Base-by-base conservation (phyloP, 2,329 filamentous ascomycete genomes). In the Phymatotrichopsis omnivora region DNA sequence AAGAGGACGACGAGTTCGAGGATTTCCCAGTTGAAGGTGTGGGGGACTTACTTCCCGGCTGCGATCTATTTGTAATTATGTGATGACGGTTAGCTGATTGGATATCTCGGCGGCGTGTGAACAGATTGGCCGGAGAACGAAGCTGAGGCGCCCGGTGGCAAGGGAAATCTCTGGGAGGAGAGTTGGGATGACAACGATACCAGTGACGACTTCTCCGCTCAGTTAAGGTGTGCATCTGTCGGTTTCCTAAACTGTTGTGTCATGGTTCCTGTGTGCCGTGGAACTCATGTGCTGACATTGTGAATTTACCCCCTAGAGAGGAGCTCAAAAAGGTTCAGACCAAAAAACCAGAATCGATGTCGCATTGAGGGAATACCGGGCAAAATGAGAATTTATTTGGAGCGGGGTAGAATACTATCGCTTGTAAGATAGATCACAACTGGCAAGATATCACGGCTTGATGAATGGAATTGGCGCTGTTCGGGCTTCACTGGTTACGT, bases 151-250 rank as follows among this genome's bases (percentile, higher is more conserved):
- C 82, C 82, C 46, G 72, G 74, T 60, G 76, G 70, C 58, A 80
- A 79, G 60, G 76, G 79, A 64, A 87, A 96, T 68, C 71, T 98
- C 43, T 98, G 91, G 91, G 91, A 98, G 67, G 91, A 98, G 73
- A 95, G 86, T 72, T 98, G 91, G 91, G 91, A 98, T 62, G 91
- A 98, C 61, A 89, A 96, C 64, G 91, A 96, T 67, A 91, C 85
- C 56, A 91, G 75, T 60, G 91, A 98, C 63, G 91, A 98, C 61
- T 98, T 98, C 65, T 91, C 86, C 10, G 76, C 83, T 60, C 89
- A 96, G 70, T 69, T 98, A 61, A 93, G 85, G 89, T 94, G 32
- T 30, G 34, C 16, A 14, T 33, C 30, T 34, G 12, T 28, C 28
- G 11, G 14, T 25, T 24, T 16, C 7, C 8, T 8, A 16, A 28